These are phyloP conservation scores for Serendipita vermifera DNA, from an alignment of 768 basidiomycete genomes.

Conservation along the genomic window DNA sequence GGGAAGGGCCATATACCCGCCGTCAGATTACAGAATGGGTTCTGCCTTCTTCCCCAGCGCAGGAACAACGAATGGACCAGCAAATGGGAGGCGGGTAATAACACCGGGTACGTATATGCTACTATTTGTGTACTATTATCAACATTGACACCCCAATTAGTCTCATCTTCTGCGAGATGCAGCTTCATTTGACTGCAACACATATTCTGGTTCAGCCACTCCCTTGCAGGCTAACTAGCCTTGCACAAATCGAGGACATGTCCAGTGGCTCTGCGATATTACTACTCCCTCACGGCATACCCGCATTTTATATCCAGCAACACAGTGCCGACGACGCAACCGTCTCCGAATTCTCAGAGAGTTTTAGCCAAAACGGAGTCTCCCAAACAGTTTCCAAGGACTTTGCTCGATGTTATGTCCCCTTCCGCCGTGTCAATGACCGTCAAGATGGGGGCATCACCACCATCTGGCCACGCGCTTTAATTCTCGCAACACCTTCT, in stretches of 20 bases:
- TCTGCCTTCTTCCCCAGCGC: neutral
- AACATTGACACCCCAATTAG: neutral
- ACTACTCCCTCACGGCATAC: neutral
- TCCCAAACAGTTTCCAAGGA: neutral
- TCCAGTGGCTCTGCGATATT: neutral
- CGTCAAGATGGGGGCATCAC: constrained; percentile 6
- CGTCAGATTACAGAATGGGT: neutral
- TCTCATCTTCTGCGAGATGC: neutral
- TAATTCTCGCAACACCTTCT: neutral
- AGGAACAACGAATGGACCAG: constrained; percentile 1
- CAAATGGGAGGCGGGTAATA: neutral
- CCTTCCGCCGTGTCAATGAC: neutral
- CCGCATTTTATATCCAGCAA: neutral
- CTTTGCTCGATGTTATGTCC: neutral
- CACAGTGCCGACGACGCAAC: neutral
- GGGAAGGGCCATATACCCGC: constrained; percentile 1
- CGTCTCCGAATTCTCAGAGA: constrained; percentile 3
- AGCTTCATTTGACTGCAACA: neutral
- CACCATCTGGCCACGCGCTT: neutral
- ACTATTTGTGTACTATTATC: too few species aligned
- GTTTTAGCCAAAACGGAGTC: neutral
- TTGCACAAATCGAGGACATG: neutral
- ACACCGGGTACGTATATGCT: neutral
- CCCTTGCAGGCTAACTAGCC: neutral
- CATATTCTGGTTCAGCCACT: constrained; percentile 7